Evolutionary conservation across 192 early-diverging fungal species (phyloP).

Genomic region (Backusella liffmaniae): DNA sequence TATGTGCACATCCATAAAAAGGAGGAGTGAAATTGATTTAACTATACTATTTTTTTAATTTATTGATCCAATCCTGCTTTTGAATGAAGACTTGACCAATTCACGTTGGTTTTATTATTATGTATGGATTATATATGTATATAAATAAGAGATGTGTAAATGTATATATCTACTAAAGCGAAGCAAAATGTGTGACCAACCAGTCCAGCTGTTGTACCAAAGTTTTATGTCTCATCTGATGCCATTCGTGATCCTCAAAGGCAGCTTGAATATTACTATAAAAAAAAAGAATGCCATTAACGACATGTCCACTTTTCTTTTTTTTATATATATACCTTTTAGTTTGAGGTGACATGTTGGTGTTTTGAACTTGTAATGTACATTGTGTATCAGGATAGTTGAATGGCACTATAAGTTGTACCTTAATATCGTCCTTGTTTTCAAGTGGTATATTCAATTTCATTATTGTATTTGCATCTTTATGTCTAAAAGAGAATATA

Average conservation of each 20-base stretch:
- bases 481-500: not conserved
- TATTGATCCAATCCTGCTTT: too few species aligned
- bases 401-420: constrained; percentile 12
- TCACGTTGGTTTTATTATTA: not conserved
- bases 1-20: too few species aligned
- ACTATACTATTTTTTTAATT: too few species aligned
- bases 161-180: not conserved
- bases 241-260: constrained; percentile 22
- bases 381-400: constrained; percentile 24
- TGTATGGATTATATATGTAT: not conserved
- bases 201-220: constrained; percentile 26
- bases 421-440: constrained; percentile 10
- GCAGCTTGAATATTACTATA: constrained; percentile 9
- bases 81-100: too few species aligned
- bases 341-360: constrained; percentile 1
- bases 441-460: constrained; percentile 6
- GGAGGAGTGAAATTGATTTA: too few species aligned
- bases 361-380: constrained; percentile 12
- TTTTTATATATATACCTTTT: not conserved
- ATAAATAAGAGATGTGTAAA: not conserved
- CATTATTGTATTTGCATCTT: constrained; percentile 3
- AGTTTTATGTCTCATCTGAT: constrained; percentile 19
- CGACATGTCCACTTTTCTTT: not conserved
- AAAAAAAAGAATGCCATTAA: not conserved
- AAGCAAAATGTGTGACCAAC: constrained; percentile 9